Evolutionary conservation across 2,329 filamentous ascomycete genomes (phyloP), one percentile per base, ranked within the genome.

Genomic region (Apiospora pterosperma): DNA sequence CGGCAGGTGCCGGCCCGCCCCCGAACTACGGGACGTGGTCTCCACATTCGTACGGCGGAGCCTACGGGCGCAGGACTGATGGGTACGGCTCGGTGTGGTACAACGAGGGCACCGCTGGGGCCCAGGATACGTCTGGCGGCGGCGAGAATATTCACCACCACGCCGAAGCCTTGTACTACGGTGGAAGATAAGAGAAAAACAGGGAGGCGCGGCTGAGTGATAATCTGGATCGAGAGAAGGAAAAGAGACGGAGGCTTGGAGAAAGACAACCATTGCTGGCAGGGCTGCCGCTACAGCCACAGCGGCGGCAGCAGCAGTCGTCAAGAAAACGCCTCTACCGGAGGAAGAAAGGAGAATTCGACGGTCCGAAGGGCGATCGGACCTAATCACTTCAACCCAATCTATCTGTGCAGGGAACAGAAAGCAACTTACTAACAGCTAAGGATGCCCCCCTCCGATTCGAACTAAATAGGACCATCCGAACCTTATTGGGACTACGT

Each of bases 11-110:
- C 14, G 73, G 76, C 5, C 75, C 79, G 4, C 68, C 78, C 16
- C 66, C 78, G 7, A 74, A 70, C 39, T 83, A 82, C 65, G 74
- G 77, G 12, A 66, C 76, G 21, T 85, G 83, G 83, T 38, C 42
- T 23, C 78, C 78, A 34, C 82, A 81, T 61, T 70, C 77, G n/a
- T 82, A 81, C 67, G 63, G 75, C 31, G 28, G 48, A 19, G 48
- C 48, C 28, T 55, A 55, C 48, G 48, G 48, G 28, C 48, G 48
- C 8, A 81, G 77, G 67, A 70, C 73, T n/a, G 65, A 67, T 34
- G 80, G 78, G 4, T 65, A 73, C 3, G 70, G 68, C 55, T 65
- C 44, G 8, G 65, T 55, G 5, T 73, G 70, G 70, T 82, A 79
- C 67, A 73, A 73, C 14, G 60, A 48, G 36, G 74, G 70, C n/a